A percentile compares a stretch with the other conserved stretches of the same genome.
These are phyloP conservation scores for Singerocomus inundabilis DNA, from an alignment of 1,284 basidiomycete species.

Conservation along the genomic window DNA sequence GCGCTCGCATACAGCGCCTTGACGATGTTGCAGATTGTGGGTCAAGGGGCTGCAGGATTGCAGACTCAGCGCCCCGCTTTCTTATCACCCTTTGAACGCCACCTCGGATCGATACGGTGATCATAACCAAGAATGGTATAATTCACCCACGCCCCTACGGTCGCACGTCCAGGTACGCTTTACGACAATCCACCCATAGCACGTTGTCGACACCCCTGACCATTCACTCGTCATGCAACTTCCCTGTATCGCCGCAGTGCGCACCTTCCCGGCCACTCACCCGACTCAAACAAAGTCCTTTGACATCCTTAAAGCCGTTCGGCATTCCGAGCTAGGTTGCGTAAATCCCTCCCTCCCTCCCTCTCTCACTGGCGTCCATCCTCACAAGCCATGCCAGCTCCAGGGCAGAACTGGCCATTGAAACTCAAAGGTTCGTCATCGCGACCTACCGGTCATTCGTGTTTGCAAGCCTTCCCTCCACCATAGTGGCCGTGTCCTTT, in stretches of 20 bases:
- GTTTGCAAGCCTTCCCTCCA: background rate
- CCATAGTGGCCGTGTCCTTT: constrained; percentile 2
- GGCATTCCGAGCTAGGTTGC: background rate
- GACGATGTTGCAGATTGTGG: constrained; percentile 21
- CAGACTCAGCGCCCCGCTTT: too few relatives aligned
- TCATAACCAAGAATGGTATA: background rate
- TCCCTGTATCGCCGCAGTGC: too few relatives aligned
- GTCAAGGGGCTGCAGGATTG: constrained; percentile 8
- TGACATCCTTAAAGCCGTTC: background rate
- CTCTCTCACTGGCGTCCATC: background rate
- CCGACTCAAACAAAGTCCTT: background rate
- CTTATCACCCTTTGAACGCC: constrained; percentile 21
- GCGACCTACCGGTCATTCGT: background rate
- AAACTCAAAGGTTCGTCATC: constrained; percentile 18
- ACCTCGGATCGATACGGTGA: constrained; percentile 31
- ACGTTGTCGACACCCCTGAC: background rate
- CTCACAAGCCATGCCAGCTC: constrained; percentile 12
- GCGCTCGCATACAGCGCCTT: constrained; percentile 12
- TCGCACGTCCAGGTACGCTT: too few relatives aligned
- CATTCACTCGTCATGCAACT: too few relatives aligned
- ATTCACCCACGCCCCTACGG: background rate
- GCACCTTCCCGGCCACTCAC: too few relatives aligned
- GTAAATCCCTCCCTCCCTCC: background rate
- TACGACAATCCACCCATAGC: too few relatives aligned
- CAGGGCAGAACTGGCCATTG: constrained; percentile 16